Evolutionary conservation across 2,329 filamentous ascomycete genomes (phyloP).

Genomic region (Whalleya microplaca): DNA sequence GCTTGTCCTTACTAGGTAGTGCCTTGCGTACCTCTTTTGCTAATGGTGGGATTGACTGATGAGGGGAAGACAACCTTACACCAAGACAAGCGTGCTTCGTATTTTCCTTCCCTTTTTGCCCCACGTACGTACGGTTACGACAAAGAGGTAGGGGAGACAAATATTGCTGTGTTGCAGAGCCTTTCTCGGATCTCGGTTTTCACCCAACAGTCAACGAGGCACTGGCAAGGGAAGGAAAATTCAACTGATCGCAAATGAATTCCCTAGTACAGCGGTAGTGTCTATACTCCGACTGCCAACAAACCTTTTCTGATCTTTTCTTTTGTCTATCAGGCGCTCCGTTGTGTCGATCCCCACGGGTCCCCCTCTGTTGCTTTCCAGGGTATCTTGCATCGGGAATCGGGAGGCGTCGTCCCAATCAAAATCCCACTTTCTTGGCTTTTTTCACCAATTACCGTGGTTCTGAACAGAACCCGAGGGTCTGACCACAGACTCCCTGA

Average conservation of each 20-base stretch:
- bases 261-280: neutral
- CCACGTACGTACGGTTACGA: neutral
- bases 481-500: neutral
- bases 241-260: neutral
- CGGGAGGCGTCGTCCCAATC: no score
- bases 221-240: neutral
- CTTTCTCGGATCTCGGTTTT: neutral
- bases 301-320: neutral
- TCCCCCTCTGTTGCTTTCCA: neutral
- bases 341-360: neutral
- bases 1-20: neutral
- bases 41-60: no score
- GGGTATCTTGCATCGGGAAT: neutral
- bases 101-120: neutral
- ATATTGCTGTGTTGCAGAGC: neutral
- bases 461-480: neutral
- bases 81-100: neutral
- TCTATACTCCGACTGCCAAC: neutral
- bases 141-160: neutral
- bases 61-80: no score
- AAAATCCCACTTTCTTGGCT: neutral
- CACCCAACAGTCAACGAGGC: neutral
- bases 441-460: neutral
- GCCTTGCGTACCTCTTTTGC: constrained; percentile 9
- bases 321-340: neutral